These are phyloP conservation scores for Vinca minor DNA, from an alignment of 257 asterid genomes.

Conservation along the genomic window DNA sequence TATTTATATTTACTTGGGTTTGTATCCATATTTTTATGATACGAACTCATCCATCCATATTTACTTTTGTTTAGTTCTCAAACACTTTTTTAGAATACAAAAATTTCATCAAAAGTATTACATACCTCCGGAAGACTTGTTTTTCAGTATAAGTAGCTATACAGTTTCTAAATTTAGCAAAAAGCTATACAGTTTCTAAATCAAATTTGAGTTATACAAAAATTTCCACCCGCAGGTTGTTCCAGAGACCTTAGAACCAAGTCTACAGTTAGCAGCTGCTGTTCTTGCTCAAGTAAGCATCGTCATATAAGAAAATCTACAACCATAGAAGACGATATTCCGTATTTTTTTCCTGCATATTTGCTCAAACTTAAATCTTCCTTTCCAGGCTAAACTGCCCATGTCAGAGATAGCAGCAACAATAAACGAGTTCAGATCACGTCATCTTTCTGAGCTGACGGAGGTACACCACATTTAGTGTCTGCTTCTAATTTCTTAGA, in stretches of 20 bases:
- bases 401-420: conserved; percentile 86
- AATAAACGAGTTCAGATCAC: conserved; percentile 88
- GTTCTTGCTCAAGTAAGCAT: conserved; percentile 88
- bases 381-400: conserved; percentile 76
- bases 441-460: conserved; percentile 94
- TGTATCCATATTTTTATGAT: not conserved
- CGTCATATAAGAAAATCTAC: not conserved
- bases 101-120: not conserved
- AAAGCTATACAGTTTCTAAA: too few species aligned
- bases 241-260: conserved; percentile 99
- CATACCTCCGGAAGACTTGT: not conserved
- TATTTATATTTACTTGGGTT: too few species aligned
- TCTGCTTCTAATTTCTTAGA: not conserved
- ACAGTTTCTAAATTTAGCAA: too few species aligned
- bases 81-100: not conserved
- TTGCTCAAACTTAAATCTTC: not conserved
- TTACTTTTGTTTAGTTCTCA: too few species aligned
- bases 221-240: conserved; percentile 58
- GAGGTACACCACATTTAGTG: conserved; percentile 45
- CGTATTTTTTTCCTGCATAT: not conserved
- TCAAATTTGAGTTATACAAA: not conserved
- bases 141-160: too few species aligned
- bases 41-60: too few species aligned
- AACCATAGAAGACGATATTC: not conserved
- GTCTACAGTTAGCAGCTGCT: conserved; percentile 98